phyloP scores from a whole-genome alignment of 2,329 filamentous ascomycete species.

The Blastomyces percursus region DNA sequence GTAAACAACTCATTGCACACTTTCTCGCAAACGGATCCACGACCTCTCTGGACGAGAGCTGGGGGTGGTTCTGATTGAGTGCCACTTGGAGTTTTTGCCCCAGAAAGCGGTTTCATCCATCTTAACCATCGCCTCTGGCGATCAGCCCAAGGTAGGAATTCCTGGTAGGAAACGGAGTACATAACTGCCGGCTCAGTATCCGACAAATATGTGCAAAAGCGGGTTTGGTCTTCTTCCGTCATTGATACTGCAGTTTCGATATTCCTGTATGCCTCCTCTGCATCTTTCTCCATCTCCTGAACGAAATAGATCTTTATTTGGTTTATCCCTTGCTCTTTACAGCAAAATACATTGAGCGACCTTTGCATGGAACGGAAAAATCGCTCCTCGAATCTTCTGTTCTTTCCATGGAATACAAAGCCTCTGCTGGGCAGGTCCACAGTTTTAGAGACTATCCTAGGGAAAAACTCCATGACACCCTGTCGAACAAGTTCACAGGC shows the following conservation, averaged over 20 bases:
- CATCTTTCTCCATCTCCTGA: conserved; percentile 22
- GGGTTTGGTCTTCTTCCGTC: conserved; percentile 14
- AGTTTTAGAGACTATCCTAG: conserved; percentile 22
- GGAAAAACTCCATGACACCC: conserved; percentile 22
- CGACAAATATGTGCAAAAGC: conserved; percentile 28
- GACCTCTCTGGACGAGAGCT: conserved; percentile 8
- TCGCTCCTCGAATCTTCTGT: conserved; percentile 16
- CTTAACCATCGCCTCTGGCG: conserved; percentile 28
- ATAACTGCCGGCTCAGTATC: conserved; percentile 20
- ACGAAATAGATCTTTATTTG: conserved; percentile 26
- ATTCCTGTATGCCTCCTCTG: conserved; percentile 26
- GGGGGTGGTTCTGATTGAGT: conserved; percentile 9
- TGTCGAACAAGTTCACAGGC: conserved; percentile 27
- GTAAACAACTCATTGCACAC: conserved; percentile 11
- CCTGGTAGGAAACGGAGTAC: conserved; percentile 19
- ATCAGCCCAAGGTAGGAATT: conserved; percentile 23
- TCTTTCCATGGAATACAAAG: conserved; percentile 10
- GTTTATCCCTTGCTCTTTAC: conserved; percentile 14
- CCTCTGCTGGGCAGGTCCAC: conserved; percentile 18
- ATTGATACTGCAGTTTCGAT: conserved; percentile 24
- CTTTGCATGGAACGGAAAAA: conserved; percentile 27
- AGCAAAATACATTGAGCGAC: conserved; percentile 24
- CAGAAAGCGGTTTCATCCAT: conserved; percentile 25
- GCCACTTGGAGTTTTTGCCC: conserved; percentile 12
- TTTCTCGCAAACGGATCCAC: conserved; percentile 3